phyloP scores from a whole-genome alignment of 371 early-diverging fungal genomes.

The Circinella minor region DNA sequence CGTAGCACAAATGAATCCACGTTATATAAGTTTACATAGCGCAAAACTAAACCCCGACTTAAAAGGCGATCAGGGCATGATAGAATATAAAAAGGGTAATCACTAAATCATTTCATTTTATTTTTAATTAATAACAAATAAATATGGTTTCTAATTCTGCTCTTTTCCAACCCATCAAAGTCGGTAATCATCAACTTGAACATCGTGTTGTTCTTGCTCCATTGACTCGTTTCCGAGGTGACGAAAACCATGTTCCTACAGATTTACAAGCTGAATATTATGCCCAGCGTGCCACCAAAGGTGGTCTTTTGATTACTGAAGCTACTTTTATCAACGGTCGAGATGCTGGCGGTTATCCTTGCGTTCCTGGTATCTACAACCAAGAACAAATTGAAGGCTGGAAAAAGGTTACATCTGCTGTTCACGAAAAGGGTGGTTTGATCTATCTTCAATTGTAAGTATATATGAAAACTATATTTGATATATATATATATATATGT shows the following conservation, averaged over 20 bases:
- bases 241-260: constrained; percentile 34
- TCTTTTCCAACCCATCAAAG: constrained; percentile 35
- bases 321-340: constrained; percentile 50
- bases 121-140: neutral
- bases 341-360: constrained; percentile 42
- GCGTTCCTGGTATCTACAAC: constrained; percentile 54
- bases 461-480: too few relatives aligned
- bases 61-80: too few relatives aligned
- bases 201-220: constrained; percentile 65
- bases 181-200: constrained; percentile 32
- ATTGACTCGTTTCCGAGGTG: constrained; percentile 53
- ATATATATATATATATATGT: too few relatives aligned
- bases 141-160: constrained; percentile 18
- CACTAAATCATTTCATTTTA: neutral
- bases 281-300: constrained; percentile 56
- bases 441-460: constrained; percentile 54
- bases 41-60: too few relatives aligned
- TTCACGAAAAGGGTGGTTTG: constrained; percentile 61
- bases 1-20: too few relatives aligned
- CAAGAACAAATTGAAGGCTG: constrained; percentile 61
- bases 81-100: neutral
- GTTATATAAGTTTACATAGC: too few relatives aligned
- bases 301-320: constrained; percentile 65
- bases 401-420: constrained; percentile 61
- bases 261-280: constrained; percentile 58